These are phyloP conservation scores for Suhomyces chickasaworum DNA, from an alignment of 1,139 yeast genomes.

Conservation along the genomic window DNA sequence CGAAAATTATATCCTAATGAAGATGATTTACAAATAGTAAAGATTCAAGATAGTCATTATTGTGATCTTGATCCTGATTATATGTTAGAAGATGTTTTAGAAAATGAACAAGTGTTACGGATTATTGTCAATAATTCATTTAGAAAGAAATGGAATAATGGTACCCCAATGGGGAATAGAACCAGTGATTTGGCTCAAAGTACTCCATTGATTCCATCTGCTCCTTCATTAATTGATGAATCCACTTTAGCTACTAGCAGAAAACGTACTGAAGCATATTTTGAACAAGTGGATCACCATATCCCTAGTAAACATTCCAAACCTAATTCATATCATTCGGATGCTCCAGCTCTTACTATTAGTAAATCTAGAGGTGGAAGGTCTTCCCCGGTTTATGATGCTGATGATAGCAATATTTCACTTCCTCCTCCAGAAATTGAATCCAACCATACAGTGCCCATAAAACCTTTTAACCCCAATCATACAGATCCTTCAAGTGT, in stretches of 20 bases:
- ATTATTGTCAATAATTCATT: constrained; percentile 47
- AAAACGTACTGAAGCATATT: constrained; percentile 29
- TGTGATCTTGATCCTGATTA: constrained; percentile 83
- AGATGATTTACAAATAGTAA: constrained; percentile 50
- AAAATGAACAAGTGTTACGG: constrained; percentile 54
- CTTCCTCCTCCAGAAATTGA: constrained; percentile 40
- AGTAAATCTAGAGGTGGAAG: constrained; percentile 12
- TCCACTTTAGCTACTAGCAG: constrained; percentile 19
- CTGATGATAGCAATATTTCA: constrained; percentile 28
- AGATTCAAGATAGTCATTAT: constrained; percentile 62
- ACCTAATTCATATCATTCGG: constrained; percentile 6
- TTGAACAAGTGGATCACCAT: constrained; percentile 30
- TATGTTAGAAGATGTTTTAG: constrained; percentile 61
- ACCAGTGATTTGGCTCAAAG: constrained; percentile 16
- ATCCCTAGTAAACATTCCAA: constrained; percentile 27
- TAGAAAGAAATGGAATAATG: constrained; percentile 2
- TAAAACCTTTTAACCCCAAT: constrained; percentile 12
- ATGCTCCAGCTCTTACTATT: constrained; percentile 13
- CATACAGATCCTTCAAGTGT: constrained; percentile 11
- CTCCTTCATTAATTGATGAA: constrained; percentile 18
- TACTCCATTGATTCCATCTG: constrained; percentile 16
- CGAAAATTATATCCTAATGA: constrained; percentile 64
- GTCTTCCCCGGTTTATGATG: constrained; percentile 12
- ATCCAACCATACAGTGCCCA: constrained; percentile 30
- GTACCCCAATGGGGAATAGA: constrained; percentile 8